Conservation (phyloP, 805 yeast genomes). For the Lachancea sp. region DNA sequence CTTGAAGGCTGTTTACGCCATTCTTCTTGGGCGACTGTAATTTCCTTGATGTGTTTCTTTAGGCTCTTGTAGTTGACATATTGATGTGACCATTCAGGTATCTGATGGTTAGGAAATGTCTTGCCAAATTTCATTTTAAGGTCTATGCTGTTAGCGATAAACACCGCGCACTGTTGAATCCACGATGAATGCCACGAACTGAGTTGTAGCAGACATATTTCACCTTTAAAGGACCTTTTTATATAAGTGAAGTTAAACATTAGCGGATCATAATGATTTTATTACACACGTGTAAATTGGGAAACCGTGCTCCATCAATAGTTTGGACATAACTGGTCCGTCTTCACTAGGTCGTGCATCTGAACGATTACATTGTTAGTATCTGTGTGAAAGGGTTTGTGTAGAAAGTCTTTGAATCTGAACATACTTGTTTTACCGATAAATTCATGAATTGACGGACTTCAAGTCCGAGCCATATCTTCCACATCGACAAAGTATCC, state of each 20-base stretch:
- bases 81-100: slow-evolving; percentile 83
- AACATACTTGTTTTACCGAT: slow-evolving; percentile 67
- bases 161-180: too few species aligned
- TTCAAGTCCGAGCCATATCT: slow-evolving; percentile 87
- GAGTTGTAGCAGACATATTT: too few species aligned
- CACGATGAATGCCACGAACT: too few species aligned
- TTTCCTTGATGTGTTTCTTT: slow-evolving; percentile 55
- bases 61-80: slow-evolving; percentile 77
- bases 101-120: slow-evolving; percentile 74
- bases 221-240: not conserved
- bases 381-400: not conserved
- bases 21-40: slow-evolving; percentile 40
- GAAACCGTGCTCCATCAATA: slow-evolving; percentile 27
- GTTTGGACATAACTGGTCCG: slow-evolving; percentile 63
- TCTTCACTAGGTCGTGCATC: slow-evolving; percentile 49
- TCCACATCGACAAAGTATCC: slow-evolving; percentile 71
- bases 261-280: not conserved
- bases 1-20: slow-evolving; percentile 20
- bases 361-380: slow-evolving; percentile 14
- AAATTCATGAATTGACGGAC: slow-evolving; percentile 80
- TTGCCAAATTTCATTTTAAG: slow-evolving; percentile 70
- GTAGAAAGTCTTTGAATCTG: too few species aligned
- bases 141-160: too few species aligned
- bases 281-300: slow-evolving; percentile 6
- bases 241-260: not conserved